A percentile compares a stretch with the other conserved stretches of the same genome.
Evolutionary conservation across 176 grass and related monocot genomes (phyloP).

Genomic region (Themeda triandra): DNA sequence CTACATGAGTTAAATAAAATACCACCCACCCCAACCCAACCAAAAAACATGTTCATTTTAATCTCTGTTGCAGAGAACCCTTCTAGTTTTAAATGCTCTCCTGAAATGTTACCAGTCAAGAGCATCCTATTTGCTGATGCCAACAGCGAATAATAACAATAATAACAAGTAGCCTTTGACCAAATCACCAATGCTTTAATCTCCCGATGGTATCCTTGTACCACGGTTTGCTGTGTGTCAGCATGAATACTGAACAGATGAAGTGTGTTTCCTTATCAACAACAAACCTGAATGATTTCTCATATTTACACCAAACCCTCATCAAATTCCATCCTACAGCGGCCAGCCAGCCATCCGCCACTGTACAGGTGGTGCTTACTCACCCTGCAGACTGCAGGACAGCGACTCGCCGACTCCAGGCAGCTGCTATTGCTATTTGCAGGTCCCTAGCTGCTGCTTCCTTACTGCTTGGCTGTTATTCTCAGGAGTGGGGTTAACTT

Average conservation of each 20-base stretch:
- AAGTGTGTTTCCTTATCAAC: neutral
- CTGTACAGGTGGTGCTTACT: neutral
- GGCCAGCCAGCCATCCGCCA: neutral
- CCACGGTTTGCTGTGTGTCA: neutral
- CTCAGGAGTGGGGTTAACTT: constrained; percentile 24
- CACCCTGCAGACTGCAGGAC: neutral
- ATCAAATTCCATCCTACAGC: constrained; percentile 17
- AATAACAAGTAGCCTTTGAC: neutral
- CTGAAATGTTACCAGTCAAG: neutral
- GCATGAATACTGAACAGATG: neutral
- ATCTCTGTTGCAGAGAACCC: neutral
- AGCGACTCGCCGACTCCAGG: neutral
- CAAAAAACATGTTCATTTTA: neutral
- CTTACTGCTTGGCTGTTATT: constrained; percentile 38
- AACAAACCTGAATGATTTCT: constrained; percentile 10
- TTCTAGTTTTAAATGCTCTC: neutral
- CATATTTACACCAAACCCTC: constrained; percentile 44
- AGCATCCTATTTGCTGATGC: neutral
- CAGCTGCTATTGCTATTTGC: constrained; percentile 42
- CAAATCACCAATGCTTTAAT: neutral
- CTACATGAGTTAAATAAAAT: too few relatives aligned
- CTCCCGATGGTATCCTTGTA: neutral
- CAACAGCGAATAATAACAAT: neutral
- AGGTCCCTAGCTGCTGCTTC: constrained; percentile 33
- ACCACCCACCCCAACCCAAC: too few relatives aligned